Evolutionary conservation across 2,329 filamentous ascomycete genomes (phyloP).

Genomic region (Botrytis medusae): DNA sequence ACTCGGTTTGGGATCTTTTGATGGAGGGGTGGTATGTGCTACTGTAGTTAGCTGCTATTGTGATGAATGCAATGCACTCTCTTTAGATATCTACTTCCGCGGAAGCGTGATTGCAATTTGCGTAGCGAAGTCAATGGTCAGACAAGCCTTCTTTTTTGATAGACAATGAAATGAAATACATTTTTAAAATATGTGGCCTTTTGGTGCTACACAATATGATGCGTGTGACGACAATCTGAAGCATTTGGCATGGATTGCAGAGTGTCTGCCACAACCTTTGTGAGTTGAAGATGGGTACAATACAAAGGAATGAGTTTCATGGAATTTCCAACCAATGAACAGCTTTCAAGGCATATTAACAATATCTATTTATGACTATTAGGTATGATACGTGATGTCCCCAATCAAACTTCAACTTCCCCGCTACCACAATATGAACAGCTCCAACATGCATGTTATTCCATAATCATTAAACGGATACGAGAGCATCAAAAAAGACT

Average conservation of each 20-base stretch:
- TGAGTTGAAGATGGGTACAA: neutral
- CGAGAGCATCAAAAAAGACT: neutral
- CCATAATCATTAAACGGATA: conserved; percentile 1
- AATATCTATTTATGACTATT: neutral
- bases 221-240: neutral
- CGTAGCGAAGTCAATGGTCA: neutral
- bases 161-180: neutral
- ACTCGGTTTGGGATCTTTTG: conserved; percentile 12
- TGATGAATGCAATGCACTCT: conserved; percentile 3
- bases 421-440: neutral
- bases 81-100: conserved; percentile 7
- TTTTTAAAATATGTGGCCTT: neutral
- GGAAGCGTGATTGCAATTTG: conserved; percentile 10
- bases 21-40: conserved; percentile 7
- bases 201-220: neutral
- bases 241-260: neutral
- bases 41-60: conserved; percentile 5
- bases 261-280: too few relatives aligned
- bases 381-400: neutral
- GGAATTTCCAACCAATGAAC: neutral
- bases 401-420: neutral
- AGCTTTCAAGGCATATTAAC: conserved; percentile 2
- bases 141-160: neutral
- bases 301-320: neutral
- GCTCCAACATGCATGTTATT: neutral